Evolutionary conservation across 169 alveolate species (phyloP).

Genomic region (Plasmodium gallinaceum): DNA sequence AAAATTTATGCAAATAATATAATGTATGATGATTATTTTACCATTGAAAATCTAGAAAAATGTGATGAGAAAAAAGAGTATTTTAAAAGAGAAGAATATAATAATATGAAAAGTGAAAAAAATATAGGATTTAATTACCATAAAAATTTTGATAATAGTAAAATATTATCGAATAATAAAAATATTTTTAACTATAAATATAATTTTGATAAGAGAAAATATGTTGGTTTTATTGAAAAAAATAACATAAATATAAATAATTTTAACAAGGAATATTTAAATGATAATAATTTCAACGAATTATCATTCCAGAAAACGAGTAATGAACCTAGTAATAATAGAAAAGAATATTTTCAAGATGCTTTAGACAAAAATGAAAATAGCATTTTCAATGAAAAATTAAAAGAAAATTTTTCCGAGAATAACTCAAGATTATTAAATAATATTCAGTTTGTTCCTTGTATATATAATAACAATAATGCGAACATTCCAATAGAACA

Average conservation of each 20-base stretch:
- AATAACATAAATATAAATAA: slow-evolving; percentile 14
- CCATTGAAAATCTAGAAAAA: slow-evolving; percentile 70
- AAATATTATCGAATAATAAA: slow-evolving; percentile 19
- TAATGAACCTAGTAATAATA: not conserved
- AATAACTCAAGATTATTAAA: not conserved
- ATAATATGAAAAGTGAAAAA: not conserved
- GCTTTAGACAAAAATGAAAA: slow-evolving; percentile 6
- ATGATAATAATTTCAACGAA: slow-evolving; percentile 29
- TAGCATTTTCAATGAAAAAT: not conserved
- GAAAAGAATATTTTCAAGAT: slow-evolving; percentile 26
- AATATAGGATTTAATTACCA: slow-evolving; percentile 1
- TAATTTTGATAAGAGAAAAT: not conserved
- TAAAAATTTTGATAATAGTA: slow-evolving; percentile 18
- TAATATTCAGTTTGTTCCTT: slow-evolving; percentile 2
- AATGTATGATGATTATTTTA: slow-evolving; percentile 76
- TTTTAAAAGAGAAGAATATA: slow-evolving; percentile 40
- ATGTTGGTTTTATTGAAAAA: slow-evolving; percentile 18
- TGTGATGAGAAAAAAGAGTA: slow-evolving; percentile 60
- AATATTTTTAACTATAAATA: not conserved
- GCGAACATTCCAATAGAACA: not conserved
- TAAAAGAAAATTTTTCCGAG: slow-evolving; percentile 1
- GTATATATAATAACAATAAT: not conserved
- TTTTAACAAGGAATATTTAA: slow-evolving; percentile 10
- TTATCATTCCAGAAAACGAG: slow-evolving; percentile 4
- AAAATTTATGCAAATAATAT: slow-evolving; percentile 50